Evolutionary conservation across 2,329 filamentous ascomycete species (phyloP), one percentile per base, ranked within the genome.

Genomic region (Paraphaeosphaeria minitans): DNA sequence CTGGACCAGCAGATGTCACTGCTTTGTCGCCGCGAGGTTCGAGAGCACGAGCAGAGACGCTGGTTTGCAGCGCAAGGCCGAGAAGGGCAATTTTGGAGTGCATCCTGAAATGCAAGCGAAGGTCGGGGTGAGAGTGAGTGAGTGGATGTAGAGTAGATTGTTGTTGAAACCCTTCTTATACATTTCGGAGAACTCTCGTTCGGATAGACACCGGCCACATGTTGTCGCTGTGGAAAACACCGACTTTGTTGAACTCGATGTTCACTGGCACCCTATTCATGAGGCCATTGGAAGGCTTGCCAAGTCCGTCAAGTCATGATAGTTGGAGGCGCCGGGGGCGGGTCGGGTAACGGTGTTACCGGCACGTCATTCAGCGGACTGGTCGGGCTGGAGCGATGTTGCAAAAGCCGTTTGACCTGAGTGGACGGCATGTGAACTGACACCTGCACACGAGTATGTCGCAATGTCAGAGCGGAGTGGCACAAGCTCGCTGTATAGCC

Each of bases 401-500:
- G 35, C 21, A 41, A 41, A 51, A 24, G 19, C 48, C 35, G 49
- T 21, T 51, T 42, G 35, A n/a, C 22, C 7, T 51, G 21, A 51
- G 49, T 51, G 49, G 35, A 41, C 49, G 24, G 21, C 49, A 51
- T 51, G 33, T 41, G 33, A 41, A 51, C 13, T 41, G 49, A 27
- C 33, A 41, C 10, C 21, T 51, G 35, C 49, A 27, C 21, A 21
- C 21, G 29, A 41, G n/a, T 27, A 14, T 16, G 19, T 14, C 37
- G 35, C 35, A 27, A 42, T 19, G 4, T 31, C 49, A 22, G 35
- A 16, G 22, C 35, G 35, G 35, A 24, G 37, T 22, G 7, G 21
- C 21, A 41, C 27, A 22, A 4, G 12, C 37, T 21, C 33, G n/a
- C 24, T n/a, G 7, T n/a, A 39, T n/a, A 39, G 5, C 16, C 7